A percentile compares a stretch with the other conserved stretches of the same genome.
Conservation (phyloP, 805 yeast genomes). For the Yamadazyma ubonensis region DNA sequence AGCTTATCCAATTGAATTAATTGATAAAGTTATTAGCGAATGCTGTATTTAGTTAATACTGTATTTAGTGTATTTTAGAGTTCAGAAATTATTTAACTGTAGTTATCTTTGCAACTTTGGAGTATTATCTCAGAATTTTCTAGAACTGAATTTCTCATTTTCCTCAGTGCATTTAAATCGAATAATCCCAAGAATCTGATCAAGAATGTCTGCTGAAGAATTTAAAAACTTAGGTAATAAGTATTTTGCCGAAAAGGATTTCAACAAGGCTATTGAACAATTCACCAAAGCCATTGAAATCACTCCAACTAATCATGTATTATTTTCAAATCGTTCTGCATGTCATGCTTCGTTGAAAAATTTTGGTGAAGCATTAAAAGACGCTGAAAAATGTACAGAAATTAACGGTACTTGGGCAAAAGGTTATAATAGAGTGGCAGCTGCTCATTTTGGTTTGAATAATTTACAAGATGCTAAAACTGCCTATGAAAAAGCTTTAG, state of each 20-base stretch:
- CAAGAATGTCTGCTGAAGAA: conserved; percentile 56
- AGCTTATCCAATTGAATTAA: conserved; percentile 50
- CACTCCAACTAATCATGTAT: conserved; percentile 83
- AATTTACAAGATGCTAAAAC: conserved; percentile 71
- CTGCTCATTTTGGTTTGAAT: conserved; percentile 88
- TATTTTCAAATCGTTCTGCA: conserved; percentile 93
- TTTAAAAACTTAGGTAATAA: conserved; percentile 91
- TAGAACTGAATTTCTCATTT: conserved; percentile 1
- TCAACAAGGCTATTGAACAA: conserved; percentile 69
- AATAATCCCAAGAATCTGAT: background rate
- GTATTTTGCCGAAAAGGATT: conserved; percentile 87
- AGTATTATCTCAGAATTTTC: conserved; percentile 9
- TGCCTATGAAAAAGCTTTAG: conserved; percentile 75
- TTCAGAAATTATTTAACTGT: too few relatives aligned
- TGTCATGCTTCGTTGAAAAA: conserved; percentile 77
- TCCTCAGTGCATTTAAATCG: background rate
- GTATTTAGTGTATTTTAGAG: background rate
- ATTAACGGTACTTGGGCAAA: conserved; percentile 91
- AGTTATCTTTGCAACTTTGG: too few relatives aligned
- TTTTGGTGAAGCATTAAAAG: conserved; percentile 71
- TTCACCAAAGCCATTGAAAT: conserved; percentile 88
- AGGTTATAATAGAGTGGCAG: conserved; percentile 90
- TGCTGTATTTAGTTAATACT: conserved; percentile 2
- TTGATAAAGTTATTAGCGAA: conserved; percentile 37
- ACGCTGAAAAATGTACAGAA: conserved; percentile 80